phyloP scores from a whole-genome alignment of 1,139 yeast genomes.

The Yamadazyma jaroonii region DNA sequence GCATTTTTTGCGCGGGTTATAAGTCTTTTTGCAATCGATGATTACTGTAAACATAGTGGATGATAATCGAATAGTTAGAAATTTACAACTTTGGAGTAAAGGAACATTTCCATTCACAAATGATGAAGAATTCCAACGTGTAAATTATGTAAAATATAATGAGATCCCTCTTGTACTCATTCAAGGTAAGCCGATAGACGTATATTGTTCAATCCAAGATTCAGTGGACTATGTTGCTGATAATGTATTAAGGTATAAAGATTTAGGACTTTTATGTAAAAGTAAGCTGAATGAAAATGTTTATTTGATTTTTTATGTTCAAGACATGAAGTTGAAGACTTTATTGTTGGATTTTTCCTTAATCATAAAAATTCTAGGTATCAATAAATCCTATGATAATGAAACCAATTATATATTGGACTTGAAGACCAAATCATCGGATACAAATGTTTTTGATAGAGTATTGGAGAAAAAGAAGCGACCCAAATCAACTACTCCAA shows the following conservation, averaged over 20 bases:
- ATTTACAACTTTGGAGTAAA: constrained; percentile 28
- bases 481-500: constrained; percentile 10
- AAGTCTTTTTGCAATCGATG: constrained; percentile 1
- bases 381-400: constrained; percentile 2
- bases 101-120: constrained; percentile 8
- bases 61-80: constrained; percentile 13
- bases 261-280: constrained; percentile 19
- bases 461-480: constrained; percentile 30
- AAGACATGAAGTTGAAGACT: constrained; percentile 17
- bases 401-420: constrained; percentile 10
- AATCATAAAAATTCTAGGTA: constrained; percentile 6
- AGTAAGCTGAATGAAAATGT: constrained; percentile 11
- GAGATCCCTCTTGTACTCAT: constrained; percentile 31
- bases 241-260: constrained; percentile 15
- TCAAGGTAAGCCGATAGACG: constrained; percentile 20
- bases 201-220: constrained; percentile 22
- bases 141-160: constrained; percentile 19
- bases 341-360: constrained; percentile 17
- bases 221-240: constrained; percentile 27
- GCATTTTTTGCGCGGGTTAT: constrained; percentile 1
- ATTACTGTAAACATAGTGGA: constrained; percentile 14
- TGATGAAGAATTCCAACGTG: constrained; percentile 8
- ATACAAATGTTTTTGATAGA: constrained; percentile 29
- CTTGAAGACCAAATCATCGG: constrained; percentile 8
- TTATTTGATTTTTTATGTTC: constrained; percentile 20